Evolutionary conservation across 1,284 basidiomycete species (phyloP), one percentile per base, ranked within the genome.

Genomic region (Apiotrichum domesticum): DNA sequence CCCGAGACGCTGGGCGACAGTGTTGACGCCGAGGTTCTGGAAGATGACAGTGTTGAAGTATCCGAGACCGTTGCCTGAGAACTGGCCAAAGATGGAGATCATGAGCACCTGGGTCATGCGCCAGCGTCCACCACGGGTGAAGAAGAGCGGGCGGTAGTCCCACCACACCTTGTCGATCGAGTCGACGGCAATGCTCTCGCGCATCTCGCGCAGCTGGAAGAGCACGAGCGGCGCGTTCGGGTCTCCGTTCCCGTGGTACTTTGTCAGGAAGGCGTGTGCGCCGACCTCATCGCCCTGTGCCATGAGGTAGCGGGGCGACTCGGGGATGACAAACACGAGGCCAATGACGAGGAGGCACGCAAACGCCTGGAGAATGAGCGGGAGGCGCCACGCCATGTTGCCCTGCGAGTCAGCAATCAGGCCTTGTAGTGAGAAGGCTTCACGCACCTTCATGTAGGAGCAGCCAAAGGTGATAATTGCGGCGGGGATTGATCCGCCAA

Each of bases 221-320:
- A 73, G 67, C 8, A 68, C 62, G n/a, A 62, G 13, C 81, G 80
- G 21, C 81, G 67, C 32, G 21, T 64, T 46, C 4, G 51, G 56
- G 46, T 67, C 63, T n/a, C 63, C 64, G 39, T 61, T 59, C 4
- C 71, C 65, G 55, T 66, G 88, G 15, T 89, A 80, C 67, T 88
- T 86, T 14, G 86, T 84, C 29, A 90, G 80, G 61, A 89, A 82
- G 61, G 84, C 78, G n/a, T 86, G 79, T 0, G 87, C 87, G 64
- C 88, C 86, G 0, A 79, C 80, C 52, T 86, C 82, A 7, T 59
- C 56, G 32, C 63, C 62, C n/a, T 63, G 60, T 8, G 59, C 57
- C 32, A 65, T 56, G 15, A 66, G 58, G 44, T 48, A 70, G 15
- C 66, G 65, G 1, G 66, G 68, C 0, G 61, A 63, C 54, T 70